Evolutionary conservation across 2,329 filamentous ascomycete genomes (phyloP), one percentile per base, ranked within the genome.

Genomic region (Emergomyces orientalis): DNA sequence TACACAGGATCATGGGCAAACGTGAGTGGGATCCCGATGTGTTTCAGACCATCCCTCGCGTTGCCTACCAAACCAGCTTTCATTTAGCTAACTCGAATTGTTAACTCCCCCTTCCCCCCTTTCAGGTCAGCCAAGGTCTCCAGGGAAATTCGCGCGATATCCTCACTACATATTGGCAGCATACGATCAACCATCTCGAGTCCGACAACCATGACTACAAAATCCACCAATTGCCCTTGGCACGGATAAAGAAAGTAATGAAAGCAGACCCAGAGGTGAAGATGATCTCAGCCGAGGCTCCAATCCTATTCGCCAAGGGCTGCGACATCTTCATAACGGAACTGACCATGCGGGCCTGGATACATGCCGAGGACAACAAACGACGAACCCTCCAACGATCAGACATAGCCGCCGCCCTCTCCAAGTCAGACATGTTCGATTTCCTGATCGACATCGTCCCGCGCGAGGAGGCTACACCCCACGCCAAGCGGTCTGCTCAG

Each of bases 171-270:
- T 99, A 99, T 79, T 99, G 94, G 94, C 94, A 99, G 77, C 93
- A 99, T 73, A 94, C 92, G 66, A 96, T 99, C 79, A 93, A 88
- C 68, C 91, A 96, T 75, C 86, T 99, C 64, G 94, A 99, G 78
- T 90, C 85, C 64, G 94, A 97, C 71, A 91, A 89, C 58, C 94
- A 99, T 76, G 94, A 99, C 77, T 99, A 97, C 83, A 99, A 99
- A 78, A 85, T 97, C 63, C 94, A 99, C 75, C 94, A 97, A 76
- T 83, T 99, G 47, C 94, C 94, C 1, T 83, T 99, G 49, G 94
- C 94, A n/a, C 88, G 94, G 62, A 99, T 99, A 80, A 99, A 99
- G 82, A 99, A 99, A 77, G 94, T 99, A 68, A 99, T 99, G 94
- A 99, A 99, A 79, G 94, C 94, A 0, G 94, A 99, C 69, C 94